Evolutionary conservation across 768 basidiomycete species (phyloP), one percentile per base, ranked within the genome.

Genomic region (Termitomyces sp.): DNA sequence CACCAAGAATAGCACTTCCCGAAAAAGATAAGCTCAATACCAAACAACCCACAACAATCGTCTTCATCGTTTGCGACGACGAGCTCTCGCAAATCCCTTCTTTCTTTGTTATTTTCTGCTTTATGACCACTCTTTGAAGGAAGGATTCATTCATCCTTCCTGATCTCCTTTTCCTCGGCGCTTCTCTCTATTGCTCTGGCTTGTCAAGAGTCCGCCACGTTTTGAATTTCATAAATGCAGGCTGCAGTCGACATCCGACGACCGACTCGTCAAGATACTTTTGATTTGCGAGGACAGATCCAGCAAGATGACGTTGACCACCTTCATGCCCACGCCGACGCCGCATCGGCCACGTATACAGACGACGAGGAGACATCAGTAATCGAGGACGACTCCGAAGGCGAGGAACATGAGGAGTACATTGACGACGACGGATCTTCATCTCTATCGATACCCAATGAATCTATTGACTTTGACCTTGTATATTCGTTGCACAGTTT

Each of bases 401-500:
- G 76, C 46, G 89, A 92, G 55, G 87, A 89, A 22, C 78, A 82
- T 39, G 88, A 89, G 22, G 86, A 91, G 63, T 85, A 84, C 68
- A 77, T 87, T 66, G 86, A 88, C 71, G 88, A 91, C 53, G 89
- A 90, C 32, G 84, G 83, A 45, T 92, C 90, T 7, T 92, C 91
- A 6, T 89, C 88, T 9, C 84, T 94, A 38, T 93, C 91, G 39
- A 92, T 94, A 63, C 92, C 92, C 11, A 92, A 93, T 73, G 92
- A 94, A 71, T 90, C 89, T 62, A 96, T 96, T 70, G 92, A 96
- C 81, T 96, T 94, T 71, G 92, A 92, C 74, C 81, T 94, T 68
- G 92, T 96, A 22, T 95, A 94, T 68, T 89, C 90, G n/a, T 81
- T 98, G 33, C 96, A 96, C 72, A 96, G 91, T 67, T 98, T 98